Evolutionary conservation across 2,329 filamentous ascomycete species (phyloP), one percentile per base, ranked within the genome.

Genomic region (Cytospora leucostoma): DNA sequence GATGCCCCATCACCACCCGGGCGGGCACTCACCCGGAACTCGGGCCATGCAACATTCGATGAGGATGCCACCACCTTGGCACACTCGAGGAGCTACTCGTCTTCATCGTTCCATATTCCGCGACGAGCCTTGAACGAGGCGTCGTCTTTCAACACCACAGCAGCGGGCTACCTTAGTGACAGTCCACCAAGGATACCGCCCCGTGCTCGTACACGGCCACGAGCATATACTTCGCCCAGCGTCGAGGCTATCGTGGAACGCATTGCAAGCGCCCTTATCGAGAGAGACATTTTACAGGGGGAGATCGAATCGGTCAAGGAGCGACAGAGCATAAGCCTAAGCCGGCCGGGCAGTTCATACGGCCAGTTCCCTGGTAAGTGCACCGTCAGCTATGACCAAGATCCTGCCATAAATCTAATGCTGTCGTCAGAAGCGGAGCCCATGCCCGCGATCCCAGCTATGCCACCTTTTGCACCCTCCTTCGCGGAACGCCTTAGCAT

Each of bases 271-370:
- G 84, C 82, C 56, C 81, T 87, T 76, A 74, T 84, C 60, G 85
- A 88, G 70, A 77, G 84, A 66, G 86, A 89, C 61, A 77, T 76
- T 62, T 73, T 87, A 51, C 80, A 88, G 72, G 80, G 80, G 63
- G 80, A 86, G 67, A 87, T 88, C 59, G 83, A 88, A 59, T 80
- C 83, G 57, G 77, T 84, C 27, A 80, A 87, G 32, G 84, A 87
- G 75, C 80, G 84, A 64, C 84, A 86, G 73, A 88, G 83, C 71
- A 73, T 86, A 38, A 87, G 85, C 66, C 67, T 78, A 19, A 76
- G 71, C 64, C 79, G 83, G 56, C 83, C 84, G 37, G 82, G 82
- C 50, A 86, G 81, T 47, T 74, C 79, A 21, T 74, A 80, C 65
- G 82, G 79, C 27, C 69, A 37, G 27, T 61, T 11, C 19, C 21